Evolutionary conservation across 257 asterid species (phyloP).

Genomic region (Salvia splendens): DNA sequence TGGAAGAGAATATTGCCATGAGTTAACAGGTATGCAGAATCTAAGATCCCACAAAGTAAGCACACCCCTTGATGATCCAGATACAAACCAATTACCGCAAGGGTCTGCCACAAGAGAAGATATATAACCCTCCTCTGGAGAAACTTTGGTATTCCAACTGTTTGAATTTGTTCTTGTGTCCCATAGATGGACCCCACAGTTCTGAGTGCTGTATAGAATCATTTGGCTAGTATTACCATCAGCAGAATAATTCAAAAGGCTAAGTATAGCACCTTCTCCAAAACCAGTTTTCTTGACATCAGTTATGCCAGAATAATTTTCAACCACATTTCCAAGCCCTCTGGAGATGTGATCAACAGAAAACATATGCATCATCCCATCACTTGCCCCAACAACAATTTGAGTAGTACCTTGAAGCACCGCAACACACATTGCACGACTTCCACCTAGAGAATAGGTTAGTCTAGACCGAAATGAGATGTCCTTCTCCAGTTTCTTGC

Average conservation of each 20-base stretch:
- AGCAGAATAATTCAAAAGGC: slow-evolving; percentile 80
- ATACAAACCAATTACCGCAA: slow-evolving; percentile 96
- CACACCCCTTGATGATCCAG: slow-evolving; percentile 97
- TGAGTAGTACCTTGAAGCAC: slow-evolving; percentile 86
- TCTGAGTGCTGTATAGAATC: slow-evolving; percentile 85
- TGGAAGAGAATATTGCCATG: slow-evolving; percentile 84
- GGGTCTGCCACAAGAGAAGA: slow-evolving; percentile 91
- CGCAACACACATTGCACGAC: slow-evolving; percentile 80
- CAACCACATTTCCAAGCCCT: slow-evolving; percentile 94
- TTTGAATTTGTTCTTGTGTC: slow-evolving; percentile 73
- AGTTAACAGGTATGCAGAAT: slow-evolving; percentile 92
- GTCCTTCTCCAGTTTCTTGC: slow-evolving; percentile 96
- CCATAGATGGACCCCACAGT: slow-evolving; percentile 90
- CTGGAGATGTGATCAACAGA: slow-evolving; percentile 89
- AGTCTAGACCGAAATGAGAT: slow-evolving; percentile 94
- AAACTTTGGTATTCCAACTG: slow-evolving; percentile 81
- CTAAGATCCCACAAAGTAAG: slow-evolving; percentile 98
- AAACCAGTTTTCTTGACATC: slow-evolving; percentile 63
- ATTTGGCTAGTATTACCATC: slow-evolving; percentile 69
- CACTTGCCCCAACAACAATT: slow-evolving; percentile 90
- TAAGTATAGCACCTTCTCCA: slow-evolving; percentile 86
- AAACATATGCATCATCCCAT: slow-evolving; percentile 84
- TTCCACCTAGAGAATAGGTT: slow-evolving; percentile 85
- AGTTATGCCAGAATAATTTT: slow-evolving; percentile 90
- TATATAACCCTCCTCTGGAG: slow-evolving; percentile 85